phyloP scores from a whole-genome alignment of 2,329 filamentous ascomycete species.

The Paraconiothyrium sp. region DNA sequence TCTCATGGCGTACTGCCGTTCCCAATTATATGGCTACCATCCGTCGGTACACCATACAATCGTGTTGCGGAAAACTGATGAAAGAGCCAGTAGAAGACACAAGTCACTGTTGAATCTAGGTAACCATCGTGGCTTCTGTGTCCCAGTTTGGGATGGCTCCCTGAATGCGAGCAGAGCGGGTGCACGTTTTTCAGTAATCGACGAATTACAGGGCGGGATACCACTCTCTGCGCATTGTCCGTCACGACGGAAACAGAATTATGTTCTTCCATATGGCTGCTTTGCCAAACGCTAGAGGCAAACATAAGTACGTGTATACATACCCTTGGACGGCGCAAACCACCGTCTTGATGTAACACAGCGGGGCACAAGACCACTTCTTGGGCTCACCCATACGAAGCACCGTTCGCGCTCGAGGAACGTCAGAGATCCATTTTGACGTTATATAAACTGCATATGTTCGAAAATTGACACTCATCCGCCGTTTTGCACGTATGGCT shows the following conservation, averaged over 20 bases:
- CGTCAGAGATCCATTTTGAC: not conserved
- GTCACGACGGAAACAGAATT: not conserved
- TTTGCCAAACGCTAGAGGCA: constrained; percentile 4
- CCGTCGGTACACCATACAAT: not conserved
- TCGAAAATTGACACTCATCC: constrained; percentile 8
- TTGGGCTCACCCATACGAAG: not conserved
- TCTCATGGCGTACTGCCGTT: not conserved
- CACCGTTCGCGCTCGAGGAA: not conserved
- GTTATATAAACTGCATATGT: constrained; percentile 25
- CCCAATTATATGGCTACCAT: not conserved
- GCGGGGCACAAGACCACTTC: not conserved
- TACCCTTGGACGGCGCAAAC: constrained; percentile 1
- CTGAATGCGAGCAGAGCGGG: not conserved
- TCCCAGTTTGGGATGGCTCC: not conserved
- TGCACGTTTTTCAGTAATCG: not conserved
- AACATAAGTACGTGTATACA: constrained; percentile 2
- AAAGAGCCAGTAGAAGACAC: not conserved
- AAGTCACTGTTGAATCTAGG: not conserved
- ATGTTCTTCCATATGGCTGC: not conserved
- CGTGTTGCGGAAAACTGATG: not conserved
- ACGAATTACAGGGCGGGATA: not conserved
- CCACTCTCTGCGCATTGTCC: not conserved
- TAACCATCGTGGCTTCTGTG: not conserved
- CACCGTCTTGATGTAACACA: not conserved
- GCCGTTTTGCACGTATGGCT: constrained; percentile 25